Conservation (phyloP, 352 stramenopile genomes). For the Phytophthora sansomeana region DNA sequence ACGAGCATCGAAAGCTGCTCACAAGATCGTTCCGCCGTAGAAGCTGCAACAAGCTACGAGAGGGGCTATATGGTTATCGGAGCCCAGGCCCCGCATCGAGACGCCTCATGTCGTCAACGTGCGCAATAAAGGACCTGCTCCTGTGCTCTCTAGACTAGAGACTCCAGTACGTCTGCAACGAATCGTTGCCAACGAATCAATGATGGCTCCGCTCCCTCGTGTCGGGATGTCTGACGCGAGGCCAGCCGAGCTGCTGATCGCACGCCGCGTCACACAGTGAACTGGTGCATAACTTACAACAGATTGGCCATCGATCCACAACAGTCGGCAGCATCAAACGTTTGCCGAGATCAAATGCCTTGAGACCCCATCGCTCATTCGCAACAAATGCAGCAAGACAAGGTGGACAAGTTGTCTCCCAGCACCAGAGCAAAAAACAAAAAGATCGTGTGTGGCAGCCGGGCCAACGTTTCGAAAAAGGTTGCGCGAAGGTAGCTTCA, state of each 20-base stretch:
- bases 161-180: too few relatives aligned
- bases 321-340: not conserved
- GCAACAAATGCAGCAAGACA: too few relatives aligned
- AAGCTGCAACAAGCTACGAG: too few relatives aligned
- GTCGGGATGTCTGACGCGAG: not conserved
- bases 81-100: too few relatives aligned
- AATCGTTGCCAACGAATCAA: not conserved
- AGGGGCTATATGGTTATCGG: too few relatives aligned
- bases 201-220: not conserved
- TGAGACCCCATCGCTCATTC: too few relatives aligned
- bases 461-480: conserved; percentile 5
- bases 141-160: too few relatives aligned
- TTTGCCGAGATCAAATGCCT: not conserved
- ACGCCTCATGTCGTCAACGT: too few relatives aligned
- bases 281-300: not conserved
- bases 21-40: too few relatives aligned
- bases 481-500: conserved; percentile 20
- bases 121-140: not conserved
- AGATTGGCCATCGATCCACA: not conserved
- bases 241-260: conserved; percentile 6
- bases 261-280: not conserved
- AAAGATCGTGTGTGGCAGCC: not conserved
- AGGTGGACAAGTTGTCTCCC: not conserved
- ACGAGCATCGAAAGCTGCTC: too few relatives aligned
- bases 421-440: not conserved